Conservation (phyloP, 2,329 filamentous ascomycete species). For the Penicillium digitatum region DNA sequence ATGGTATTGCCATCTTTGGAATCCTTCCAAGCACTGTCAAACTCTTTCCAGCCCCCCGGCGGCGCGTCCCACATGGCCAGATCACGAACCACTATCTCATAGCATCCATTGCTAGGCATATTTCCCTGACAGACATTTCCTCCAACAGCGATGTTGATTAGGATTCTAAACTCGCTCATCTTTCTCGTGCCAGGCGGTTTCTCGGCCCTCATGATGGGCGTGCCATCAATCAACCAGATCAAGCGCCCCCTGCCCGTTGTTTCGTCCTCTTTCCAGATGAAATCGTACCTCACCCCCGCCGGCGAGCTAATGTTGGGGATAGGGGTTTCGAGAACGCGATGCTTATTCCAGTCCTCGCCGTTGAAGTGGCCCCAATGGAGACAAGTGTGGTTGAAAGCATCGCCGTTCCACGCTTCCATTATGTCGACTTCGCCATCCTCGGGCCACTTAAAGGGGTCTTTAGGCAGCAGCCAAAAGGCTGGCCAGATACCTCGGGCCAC, state of each 20-base stretch:
- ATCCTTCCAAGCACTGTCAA: constrained; percentile 18
- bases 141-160: constrained; percentile 26
- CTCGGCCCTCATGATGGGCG: constrained; percentile 23
- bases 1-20: constrained; percentile 25
- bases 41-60: constrained; percentile 20
- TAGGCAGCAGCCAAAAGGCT: constrained; percentile 28
- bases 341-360: constrained; percentile 25
- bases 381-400: constrained; percentile 25
- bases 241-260: constrained; percentile 19
- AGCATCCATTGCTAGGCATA: constrained; percentile 23
- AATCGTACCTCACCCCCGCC: constrained; percentile 21
- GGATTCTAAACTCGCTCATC: constrained; percentile 26
- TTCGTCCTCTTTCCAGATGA: constrained; percentile 26
- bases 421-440: constrained; percentile 26
- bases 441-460: constrained; percentile 27
- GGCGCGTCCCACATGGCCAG: constrained; percentile 26
- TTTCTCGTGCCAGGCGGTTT: constrained; percentile 25
- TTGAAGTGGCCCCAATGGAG: constrained; percentile 26
- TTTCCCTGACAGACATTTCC: constrained; percentile 26
- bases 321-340: constrained; percentile 24
- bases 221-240: constrained; percentile 25
- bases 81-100: constrained; percentile 24
- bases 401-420: constrained; percentile 26
- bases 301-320: constrained; percentile 23
- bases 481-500: constrained; percentile 25